Percentiles rank a stretch among this genome's conserved stretches.
Evolutionary conservation across 805 yeast species (phyloP).

Genomic region (Starmerella vaccinii): DNA sequence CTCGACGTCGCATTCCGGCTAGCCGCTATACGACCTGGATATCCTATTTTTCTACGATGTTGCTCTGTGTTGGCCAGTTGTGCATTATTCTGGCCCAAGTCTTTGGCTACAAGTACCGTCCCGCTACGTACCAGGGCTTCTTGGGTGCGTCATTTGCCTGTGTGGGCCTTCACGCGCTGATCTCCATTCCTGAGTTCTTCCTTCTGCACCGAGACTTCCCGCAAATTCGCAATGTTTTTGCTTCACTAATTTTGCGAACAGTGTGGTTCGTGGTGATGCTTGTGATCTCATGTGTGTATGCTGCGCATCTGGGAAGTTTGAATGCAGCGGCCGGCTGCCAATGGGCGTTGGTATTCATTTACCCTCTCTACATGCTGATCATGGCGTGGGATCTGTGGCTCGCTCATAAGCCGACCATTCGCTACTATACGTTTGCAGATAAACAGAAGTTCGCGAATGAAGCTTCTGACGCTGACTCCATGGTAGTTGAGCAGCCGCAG

Average conservation of each 20-base stretch:
- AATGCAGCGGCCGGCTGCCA: conserved; percentile 57
- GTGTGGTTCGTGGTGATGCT: conserved; percentile 60
- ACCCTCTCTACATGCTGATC: conserved; percentile 54
- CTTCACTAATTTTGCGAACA: conserved; percentile 41
- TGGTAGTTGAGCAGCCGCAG: too few species aligned
- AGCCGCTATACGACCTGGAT: too few species aligned
- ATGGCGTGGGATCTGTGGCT: conserved; percentile 63
- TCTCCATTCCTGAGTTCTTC: conserved; percentile 38
- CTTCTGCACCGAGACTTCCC: conserved; percentile 39
- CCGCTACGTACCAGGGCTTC: too few species aligned
- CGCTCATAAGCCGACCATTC: conserved; percentile 38
- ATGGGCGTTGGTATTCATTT: conserved; percentile 79
- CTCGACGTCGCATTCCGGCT: too few species aligned
- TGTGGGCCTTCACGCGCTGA: conserved; percentile 44
- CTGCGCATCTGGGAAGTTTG: conserved; percentile 29
- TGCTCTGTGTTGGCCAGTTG: too few species aligned
- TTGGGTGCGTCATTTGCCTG: conserved; percentile 35
- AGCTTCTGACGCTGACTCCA: too few species aligned
- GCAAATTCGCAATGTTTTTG: conserved; percentile 28
- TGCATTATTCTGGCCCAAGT: too few species aligned
- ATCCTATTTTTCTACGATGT: too few species aligned
- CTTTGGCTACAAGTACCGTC: too few species aligned
- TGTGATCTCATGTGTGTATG: conserved; percentile 59
- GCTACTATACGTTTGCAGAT: conserved; percentile 16
- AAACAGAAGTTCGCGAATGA: too few species aligned